A percentile compares a stretch with the other conserved stretches of the same genome.
phyloP scores from a whole-genome alignment of 768 basidiomycete species.

The Serendipita sp. region DNA sequence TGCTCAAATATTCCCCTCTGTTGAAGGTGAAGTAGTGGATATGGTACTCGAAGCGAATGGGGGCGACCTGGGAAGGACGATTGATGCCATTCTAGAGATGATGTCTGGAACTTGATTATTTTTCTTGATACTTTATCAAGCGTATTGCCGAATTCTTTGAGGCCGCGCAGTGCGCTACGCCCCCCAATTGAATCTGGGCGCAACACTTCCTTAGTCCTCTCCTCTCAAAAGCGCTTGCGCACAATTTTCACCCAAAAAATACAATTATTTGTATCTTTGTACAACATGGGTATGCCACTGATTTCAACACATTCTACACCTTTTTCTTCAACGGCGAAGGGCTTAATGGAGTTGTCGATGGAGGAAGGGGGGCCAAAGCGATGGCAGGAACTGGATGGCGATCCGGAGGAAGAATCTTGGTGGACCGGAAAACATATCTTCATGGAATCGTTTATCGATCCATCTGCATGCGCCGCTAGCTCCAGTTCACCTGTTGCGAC shows the following conservation, averaged over 20 bases:
- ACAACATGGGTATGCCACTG: slow-evolving; percentile 3
- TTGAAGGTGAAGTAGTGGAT: slow-evolving; percentile 72
- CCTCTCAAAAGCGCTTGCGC: background rate
- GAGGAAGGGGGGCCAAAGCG: background rate
- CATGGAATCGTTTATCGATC: background rate
- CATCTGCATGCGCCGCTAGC: no score
- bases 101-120: slow-evolving; percentile 7
- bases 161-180: no score
- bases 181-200: no score
- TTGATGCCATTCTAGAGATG: slow-evolving; percentile 73
- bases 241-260: background rate
- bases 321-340: background rate
- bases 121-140: background rate
- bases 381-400: background rate
- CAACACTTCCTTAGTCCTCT: background rate
- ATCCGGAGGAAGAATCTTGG: slow-evolving; percentile 5
- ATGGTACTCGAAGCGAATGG: slow-evolving; percentile 81
- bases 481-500: background rate
- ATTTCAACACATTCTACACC: background rate
- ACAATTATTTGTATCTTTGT: slow-evolving; percentile 4
- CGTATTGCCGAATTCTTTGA: background rate
- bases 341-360: background rate
- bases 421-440: background rate
- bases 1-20: slow-evolving; percentile 70
- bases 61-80: slow-evolving; percentile 78